Evolutionary conservation across 306 rosid genomes (phyloP), one percentile per base, ranked within the genome.

Genomic region (Dryas drummondii): DNA sequence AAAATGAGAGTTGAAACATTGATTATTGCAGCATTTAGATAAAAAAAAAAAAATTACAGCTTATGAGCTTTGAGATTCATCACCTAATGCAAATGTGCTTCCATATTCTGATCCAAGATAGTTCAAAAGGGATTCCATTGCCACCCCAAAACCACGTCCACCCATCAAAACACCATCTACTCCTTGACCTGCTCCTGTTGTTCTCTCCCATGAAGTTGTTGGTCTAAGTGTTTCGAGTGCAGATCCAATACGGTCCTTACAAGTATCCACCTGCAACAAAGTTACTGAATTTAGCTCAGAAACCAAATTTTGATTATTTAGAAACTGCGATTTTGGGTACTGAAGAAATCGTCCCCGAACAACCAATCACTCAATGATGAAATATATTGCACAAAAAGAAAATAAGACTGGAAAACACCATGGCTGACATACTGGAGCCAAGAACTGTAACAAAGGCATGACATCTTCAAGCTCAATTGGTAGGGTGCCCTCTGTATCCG

Each of bases 91-190:
- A 86, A 94, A 94, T 61, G 94, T 91, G 86, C 82, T 94, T 76
- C 96, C 98, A 83, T 91, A 94, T 87, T 94, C 98, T 59, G 96
- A 94, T 80, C 94, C 98, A 80, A 94, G 96, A 78, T 94, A 91
- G 83, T 79, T 88, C 79, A 93, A 81, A 78, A 94, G 96, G 61
- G 93, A 89, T 84, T 94, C 97, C 91, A 91, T 94, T 70, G 98
- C 96, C 72, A 79, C 87, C 68, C 97, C 97, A 85, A 94, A 91
- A 75, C 98, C 98, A 48, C 98, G 88, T 66, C 97, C 96, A 22
- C 98, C 98, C 75, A 94, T 86, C 87, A 94, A 82, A 69, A 91
- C 88, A 76, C 97, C 97, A 72, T 90, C 98, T 80, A 91, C 68
- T 66, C 91, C 96, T 83, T 94, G 96, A 76, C 96, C 96, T 66